Conservation (phyloP, 768 basidiomycete species). For the Asterophora parasitica region DNA sequence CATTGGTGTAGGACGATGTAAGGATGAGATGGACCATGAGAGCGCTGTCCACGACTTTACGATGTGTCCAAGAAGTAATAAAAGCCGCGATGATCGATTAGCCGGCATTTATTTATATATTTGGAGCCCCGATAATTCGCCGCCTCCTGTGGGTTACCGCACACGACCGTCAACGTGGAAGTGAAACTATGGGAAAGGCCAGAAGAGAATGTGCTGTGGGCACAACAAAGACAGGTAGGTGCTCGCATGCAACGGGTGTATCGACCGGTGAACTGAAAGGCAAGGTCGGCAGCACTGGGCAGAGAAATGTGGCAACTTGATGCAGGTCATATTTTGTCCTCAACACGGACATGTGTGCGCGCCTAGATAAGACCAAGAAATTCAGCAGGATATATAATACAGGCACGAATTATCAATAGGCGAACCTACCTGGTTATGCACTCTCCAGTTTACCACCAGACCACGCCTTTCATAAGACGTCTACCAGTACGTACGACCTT, state of each 20-base stretch:
- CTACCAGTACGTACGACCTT: conserved; percentile 67
- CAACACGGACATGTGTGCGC: background rate
- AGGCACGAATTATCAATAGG: no score
- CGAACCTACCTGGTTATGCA: background rate
- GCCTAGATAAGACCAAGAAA: background rate
- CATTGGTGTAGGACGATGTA: conserved; percentile 61
- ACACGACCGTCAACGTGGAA: no score
- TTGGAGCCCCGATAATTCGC: conserved; percentile 14
- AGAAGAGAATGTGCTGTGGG: no score
- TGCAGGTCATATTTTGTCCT: background rate
- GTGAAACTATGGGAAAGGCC: no score
- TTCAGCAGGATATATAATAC: background rate
- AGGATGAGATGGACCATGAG: conserved; percentile 46
- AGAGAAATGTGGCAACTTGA: background rate
- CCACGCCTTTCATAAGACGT: conserved; percentile 64
- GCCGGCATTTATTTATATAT: no score
- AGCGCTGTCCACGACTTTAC: no score
- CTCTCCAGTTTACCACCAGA: conserved; percentile 48
- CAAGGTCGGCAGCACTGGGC: no score
- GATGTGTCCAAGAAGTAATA: background rate
- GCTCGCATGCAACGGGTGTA: background rate
- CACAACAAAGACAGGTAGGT: no score
- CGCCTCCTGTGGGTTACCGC: no score
- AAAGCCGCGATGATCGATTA: conserved; percentile 9
- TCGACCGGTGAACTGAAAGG: no score